A percentile compares a stretch with the other conserved stretches of the same genome.
Conservation (phyloP, 352 stramenopile genomes). For the Pythium dissotocum region DNA sequence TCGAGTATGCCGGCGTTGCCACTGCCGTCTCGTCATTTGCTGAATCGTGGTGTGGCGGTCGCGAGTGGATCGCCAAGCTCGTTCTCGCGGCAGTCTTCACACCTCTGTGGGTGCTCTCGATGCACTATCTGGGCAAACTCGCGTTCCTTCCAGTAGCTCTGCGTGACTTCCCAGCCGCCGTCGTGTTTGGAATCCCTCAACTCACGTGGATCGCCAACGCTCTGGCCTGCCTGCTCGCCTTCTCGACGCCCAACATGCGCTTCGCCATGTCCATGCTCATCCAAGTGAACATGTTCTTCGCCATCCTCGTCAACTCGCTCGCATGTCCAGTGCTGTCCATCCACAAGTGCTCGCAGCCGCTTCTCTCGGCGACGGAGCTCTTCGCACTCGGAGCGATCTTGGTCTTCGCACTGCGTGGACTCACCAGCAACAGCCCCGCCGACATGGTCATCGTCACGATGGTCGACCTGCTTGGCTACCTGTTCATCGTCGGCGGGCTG, state of each 20-base stretch:
- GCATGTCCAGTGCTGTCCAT: conserved; percentile 21
- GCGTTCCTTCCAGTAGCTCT: conserved; percentile 11
- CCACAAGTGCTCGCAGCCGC: conserved; percentile 14
- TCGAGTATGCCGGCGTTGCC: conserved; percentile 21
- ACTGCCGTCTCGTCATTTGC: conserved; percentile 26
- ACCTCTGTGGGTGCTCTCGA: conserved; percentile 9
- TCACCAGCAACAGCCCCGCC: conserved; percentile 22
- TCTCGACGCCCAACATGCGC: conserved; percentile 69
- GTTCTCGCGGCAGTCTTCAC: conserved; percentile 15
- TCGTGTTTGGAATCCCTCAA: conserved; percentile 18
- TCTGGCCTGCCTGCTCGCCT: conserved; percentile 39
- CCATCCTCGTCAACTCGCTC: conserved; percentile 72
- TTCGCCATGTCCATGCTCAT: conserved; percentile 69
- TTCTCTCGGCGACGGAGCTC: conserved; percentile 17
- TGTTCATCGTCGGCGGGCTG: conserved; percentile 27
- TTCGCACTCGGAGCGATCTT: conserved; percentile 24
- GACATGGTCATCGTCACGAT: conserved; percentile 30
- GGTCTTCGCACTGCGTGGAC: conserved; percentile 14
- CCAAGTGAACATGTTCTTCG: conserved; percentile 64
- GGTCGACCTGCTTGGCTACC: conserved; percentile 24
- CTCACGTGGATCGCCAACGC: conserved; percentile 26
- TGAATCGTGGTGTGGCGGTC: conserved; percentile 22
- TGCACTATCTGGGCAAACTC: conserved; percentile 12
- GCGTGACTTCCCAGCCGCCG: conserved; percentile 9
- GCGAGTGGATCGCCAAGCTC: conserved; percentile 27